Base-by-base conservation (phyloP, 2,329 filamentous ascomycete species). In the Blastomyces parvus region DNA sequence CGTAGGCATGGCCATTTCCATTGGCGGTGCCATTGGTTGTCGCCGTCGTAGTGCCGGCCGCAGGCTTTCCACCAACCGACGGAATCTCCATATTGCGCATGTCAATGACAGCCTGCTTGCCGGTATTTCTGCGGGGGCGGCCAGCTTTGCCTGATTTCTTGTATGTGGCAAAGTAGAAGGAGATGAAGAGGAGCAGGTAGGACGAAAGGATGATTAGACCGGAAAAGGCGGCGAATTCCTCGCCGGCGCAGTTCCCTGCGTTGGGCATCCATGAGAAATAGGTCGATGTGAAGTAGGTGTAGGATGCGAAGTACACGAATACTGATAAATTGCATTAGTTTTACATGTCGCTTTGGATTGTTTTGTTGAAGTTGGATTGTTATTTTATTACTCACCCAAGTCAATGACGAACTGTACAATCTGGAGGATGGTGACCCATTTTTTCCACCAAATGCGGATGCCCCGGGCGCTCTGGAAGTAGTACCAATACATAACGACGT, bases 401-500 rank as follows among this genome's bases (percentile, higher is more conserved):
- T 96, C 91, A 75, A 96, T 91, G 74, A 96, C 84, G 80, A 96
- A 96, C 77, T 96, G 91, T 71, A 88, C 86, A 77, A 96, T 96
- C 79, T 96, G 91, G 72, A 96, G 87, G 73, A 90, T 88, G 70
- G 91, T 96, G 74, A 96, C 92, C 88, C 91, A 96, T 80, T 96
- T 89, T 86, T 96, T 96, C 91, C 91, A 96, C 90, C 90, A 95
- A 78, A 96, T 91, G 73, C 86, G 87, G 77, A 96, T 85, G 70
- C 91, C 91, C 70, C 91, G 90, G 60, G 91, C 90, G 73, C 89
- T 91, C 83, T 96, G 91, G 86, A 96, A 96, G 84, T 96, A 96
- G 86, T 96, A 96, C 90, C 90, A 96, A 87, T 96, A 96, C 91
- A 96, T 96, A 77, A 96, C 88, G 64, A 96, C 91, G 79, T 96